Percentiles rank a stretch among this genome's conserved stretches.
Conservation (phyloP, 2,329 filamentous ascomycete genomes). For the Hypoxylon sp. region DNA sequence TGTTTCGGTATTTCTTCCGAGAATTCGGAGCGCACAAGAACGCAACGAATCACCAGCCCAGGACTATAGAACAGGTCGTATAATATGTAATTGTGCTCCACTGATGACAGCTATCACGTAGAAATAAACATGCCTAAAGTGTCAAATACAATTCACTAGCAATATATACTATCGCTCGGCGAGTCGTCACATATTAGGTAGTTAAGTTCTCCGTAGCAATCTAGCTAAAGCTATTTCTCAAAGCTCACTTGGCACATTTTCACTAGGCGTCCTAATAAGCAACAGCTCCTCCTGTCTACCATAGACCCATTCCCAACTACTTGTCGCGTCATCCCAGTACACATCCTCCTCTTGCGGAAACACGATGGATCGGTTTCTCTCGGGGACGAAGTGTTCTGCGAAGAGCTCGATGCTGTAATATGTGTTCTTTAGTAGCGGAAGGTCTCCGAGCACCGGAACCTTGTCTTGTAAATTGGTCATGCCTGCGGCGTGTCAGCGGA, state of each 20-base stretch:
- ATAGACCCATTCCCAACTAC: slow-evolving; percentile 65
- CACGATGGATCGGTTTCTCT: slow-evolving; percentile 60
- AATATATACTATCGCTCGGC: neutral
- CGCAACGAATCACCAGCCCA: neutral
- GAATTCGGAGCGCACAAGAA: neutral
- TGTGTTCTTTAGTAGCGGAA: slow-evolving; percentile 61
- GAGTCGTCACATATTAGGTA: neutral
- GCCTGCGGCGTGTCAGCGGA: slow-evolving; percentile 52
- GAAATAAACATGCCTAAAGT: neutral
- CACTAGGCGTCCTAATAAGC: slow-evolving; percentile 52
- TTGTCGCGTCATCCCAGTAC: slow-evolving; percentile 60
- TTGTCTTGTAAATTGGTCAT: slow-evolving; percentile 66
- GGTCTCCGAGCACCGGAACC: slow-evolving; percentile 64
- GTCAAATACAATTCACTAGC: neutral
- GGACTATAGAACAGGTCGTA: neutral
- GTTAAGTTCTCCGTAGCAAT: neutral
- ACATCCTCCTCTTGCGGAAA: slow-evolving; percentile 67
- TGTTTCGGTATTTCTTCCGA: slow-evolving; percentile 13
- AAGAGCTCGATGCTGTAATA: slow-evolving; percentile 68
- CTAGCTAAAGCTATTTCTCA: slow-evolving; percentile 5
- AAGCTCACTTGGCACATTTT: slow-evolving; percentile 40
- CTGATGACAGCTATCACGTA: neutral
- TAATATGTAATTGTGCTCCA: neutral
- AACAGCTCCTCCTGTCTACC: slow-evolving; percentile 64
- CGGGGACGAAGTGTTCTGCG: slow-evolving; percentile 63